phyloP scores from a whole-genome alignment of 805 yeast genomes.

The Metschnikowia aberdeeniae region DNA sequence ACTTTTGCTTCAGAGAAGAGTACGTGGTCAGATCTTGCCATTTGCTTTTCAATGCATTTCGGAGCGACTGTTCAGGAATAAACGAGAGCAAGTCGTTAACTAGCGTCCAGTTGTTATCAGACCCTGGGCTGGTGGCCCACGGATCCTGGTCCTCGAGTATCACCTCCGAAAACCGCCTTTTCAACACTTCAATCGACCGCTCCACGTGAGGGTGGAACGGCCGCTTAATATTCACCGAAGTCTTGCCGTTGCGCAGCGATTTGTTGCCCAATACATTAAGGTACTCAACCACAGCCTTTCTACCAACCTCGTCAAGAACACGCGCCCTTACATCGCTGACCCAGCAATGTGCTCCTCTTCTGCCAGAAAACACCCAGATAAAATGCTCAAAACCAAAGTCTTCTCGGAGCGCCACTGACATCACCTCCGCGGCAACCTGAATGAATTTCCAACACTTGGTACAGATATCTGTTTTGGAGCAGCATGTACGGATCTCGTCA shows the following conservation, averaged over 20 bases:
- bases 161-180: slow-evolving; percentile 57
- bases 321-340: slow-evolving; percentile 84
- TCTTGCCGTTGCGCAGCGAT: slow-evolving; percentile 36
- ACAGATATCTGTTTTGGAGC: slow-evolving; percentile 81
- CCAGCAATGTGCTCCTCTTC: slow-evolving; percentile 99
- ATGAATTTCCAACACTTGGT: slow-evolving; percentile 91
- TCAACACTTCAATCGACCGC: slow-evolving; percentile 67
- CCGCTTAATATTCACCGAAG: slow-evolving; percentile 53
- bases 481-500: slow-evolving; percentile 90
- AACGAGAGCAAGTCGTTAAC: slow-evolving; percentile 56
- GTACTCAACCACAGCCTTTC: slow-evolving; percentile 81
- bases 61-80: slow-evolving; percentile 57
- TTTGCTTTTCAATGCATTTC: slow-evolving; percentile 46
- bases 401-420: slow-evolving; percentile 67
- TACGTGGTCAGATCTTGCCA: slow-evolving; percentile 46
- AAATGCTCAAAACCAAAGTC: slow-evolving; percentile 87
- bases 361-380: slow-evolving; percentile 95
- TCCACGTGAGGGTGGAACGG: slow-evolving; percentile 89
- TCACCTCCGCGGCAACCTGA: slow-evolving; percentile 72
- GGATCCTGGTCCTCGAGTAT: slow-evolving; percentile 84
- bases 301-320: slow-evolving; percentile 60
- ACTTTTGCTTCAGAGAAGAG: slow-evolving; percentile 57
- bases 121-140: slow-evolving; percentile 46
- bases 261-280: slow-evolving; percentile 64
- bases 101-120: slow-evolving; percentile 43